Percentiles rank a stretch among this genome's conserved stretches.
Evolutionary conservation across 352 stramenopile species (phyloP).

Genomic region (Pelagophyceae sp.): DNA sequence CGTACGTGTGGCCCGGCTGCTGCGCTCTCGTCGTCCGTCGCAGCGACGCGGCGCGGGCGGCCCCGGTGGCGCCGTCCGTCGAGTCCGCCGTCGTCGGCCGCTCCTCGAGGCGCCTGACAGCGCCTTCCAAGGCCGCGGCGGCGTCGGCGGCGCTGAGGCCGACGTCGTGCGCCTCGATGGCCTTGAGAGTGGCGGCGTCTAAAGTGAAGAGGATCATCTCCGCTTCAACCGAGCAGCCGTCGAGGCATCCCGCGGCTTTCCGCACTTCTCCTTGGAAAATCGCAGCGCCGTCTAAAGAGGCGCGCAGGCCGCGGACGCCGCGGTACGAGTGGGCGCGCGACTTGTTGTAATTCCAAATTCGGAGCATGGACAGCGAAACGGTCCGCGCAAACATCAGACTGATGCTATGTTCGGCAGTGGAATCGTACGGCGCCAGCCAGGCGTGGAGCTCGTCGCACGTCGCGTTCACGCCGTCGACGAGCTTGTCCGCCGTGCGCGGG

Average conservation of each 20-base stretch:
- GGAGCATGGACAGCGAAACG: constrained; percentile 59
- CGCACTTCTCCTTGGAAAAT: constrained; percentile 74
- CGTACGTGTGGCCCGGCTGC: neutral
- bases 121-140: constrained; percentile 20
- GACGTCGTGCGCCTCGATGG: constrained; percentile 65
- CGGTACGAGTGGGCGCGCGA: constrained; percentile 58
- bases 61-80: too few species aligned
- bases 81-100: neutral
- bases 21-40: neutral
- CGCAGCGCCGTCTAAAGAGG: constrained; percentile 47
- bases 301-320: constrained; percentile 39
- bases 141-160: constrained; percentile 18
- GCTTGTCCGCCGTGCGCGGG: constrained; percentile 71
- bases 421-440: constrained; percentile 70
- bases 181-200: constrained; percentile 48
- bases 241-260: constrained; percentile 54
- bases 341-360: constrained; percentile 86
- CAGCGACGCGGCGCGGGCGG: too few species aligned
- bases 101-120: neutral
- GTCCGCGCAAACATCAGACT: neutral
- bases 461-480: constrained; percentile 71
- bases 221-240: constrained; percentile 42
- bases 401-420: neutral
- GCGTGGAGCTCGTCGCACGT: constrained; percentile 79
- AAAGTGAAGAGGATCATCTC: constrained; percentile 75